Conservation (phyloP, 208 protist species). For the Vickermania ingenoplastis region DNA sequence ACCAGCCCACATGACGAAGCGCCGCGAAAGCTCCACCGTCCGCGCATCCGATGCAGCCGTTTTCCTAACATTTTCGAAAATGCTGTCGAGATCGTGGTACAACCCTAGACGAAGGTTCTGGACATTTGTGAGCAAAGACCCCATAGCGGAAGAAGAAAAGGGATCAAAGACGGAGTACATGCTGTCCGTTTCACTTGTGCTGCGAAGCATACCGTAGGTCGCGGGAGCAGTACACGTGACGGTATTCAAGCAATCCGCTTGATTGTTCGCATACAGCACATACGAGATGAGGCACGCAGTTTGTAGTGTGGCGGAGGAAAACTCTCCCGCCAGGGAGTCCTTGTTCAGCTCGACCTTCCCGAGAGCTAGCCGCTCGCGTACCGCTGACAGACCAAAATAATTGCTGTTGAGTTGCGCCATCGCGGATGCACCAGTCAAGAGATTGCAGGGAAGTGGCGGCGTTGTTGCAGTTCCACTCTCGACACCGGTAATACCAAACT, state of each 20-base stretch:
- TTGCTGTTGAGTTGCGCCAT: background rate
- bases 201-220: background rate
- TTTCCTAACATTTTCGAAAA: background rate
- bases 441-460: background rate
- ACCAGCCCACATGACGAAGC: constrained; percentile 2
- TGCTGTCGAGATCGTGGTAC: background rate
- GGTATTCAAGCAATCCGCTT: background rate
- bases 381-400: background rate
- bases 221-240: background rate
- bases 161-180: background rate
- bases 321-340: background rate
- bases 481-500: background rate
- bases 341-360: background rate
- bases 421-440: background rate
- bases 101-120: background rate
- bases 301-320: constrained; percentile 1
- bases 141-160: background rate
- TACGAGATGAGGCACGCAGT: background rate
- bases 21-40: background rate
- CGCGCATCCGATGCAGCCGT: background rate
- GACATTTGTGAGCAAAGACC: background rate
- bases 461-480: background rate
- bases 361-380: background rate
- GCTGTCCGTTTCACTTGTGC: background rate
- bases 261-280: background rate